Percentiles rank a stretch among this genome's conserved stretches.
These are phyloP conservation scores for Cystobasidium sp. DNA, from an alignment of 1,284 basidiomycete genomes.

Conservation along the genomic window DNA sequence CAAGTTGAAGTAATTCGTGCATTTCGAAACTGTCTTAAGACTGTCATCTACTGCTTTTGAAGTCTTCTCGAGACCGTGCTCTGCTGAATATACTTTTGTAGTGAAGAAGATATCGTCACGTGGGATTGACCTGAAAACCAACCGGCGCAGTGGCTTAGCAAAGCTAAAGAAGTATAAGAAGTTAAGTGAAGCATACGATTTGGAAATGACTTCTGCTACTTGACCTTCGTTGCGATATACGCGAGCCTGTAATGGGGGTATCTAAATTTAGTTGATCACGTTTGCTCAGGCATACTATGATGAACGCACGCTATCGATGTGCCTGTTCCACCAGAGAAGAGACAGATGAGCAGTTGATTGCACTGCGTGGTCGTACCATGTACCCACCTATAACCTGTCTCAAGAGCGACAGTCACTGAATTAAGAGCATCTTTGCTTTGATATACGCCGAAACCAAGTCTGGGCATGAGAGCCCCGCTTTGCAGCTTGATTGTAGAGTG, in stretches of 20 bases:
- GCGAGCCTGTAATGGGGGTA: constrained; percentile 17
- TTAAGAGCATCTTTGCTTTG: constrained; percentile 13
- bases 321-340: neutral
- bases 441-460: constrained; percentile 31
- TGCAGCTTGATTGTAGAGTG: constrained; percentile 29
- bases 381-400: constrained; percentile 34
- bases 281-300: neutral
- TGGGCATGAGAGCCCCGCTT: constrained; percentile 23
- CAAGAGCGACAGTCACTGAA: constrained; percentile 28
- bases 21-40: constrained; percentile 7
- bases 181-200: constrained; percentile 5
- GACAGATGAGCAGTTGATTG: neutral
- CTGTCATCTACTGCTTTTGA: constrained; percentile 26
- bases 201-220: constrained; percentile 35
- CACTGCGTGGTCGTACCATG: neutral
- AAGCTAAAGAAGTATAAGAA: neutral
- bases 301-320: constrained; percentile 23
- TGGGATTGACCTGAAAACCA: neutral
- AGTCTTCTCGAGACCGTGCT: constrained; percentile 31
- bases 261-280: neutral
- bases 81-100: constrained; percentile 39
- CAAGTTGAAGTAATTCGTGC: constrained; percentile 45
- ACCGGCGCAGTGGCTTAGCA: neutral
- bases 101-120: constrained; percentile 38
- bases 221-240: constrained; percentile 40